Evolutionary conservation across 495 filamentous ascomycete genomes (phyloP).

Genomic region (Chaetomium fimeti): DNA sequence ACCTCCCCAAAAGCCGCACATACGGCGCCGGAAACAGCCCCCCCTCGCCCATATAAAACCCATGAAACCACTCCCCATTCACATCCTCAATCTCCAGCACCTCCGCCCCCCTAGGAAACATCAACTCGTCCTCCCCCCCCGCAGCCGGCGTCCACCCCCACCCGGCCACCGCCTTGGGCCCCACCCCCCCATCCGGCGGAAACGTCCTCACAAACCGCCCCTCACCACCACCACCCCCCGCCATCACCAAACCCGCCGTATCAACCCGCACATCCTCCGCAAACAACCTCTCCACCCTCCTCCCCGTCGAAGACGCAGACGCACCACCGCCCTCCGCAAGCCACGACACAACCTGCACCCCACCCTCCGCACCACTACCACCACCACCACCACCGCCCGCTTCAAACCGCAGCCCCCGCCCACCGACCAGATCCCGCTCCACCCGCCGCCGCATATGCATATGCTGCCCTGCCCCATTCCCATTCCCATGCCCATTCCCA

Average conservation of each 20-base stretch:
- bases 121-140: constrained; percentile 65
- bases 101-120: constrained; percentile 79
- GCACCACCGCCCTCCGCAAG: constrained; percentile 15
- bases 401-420: constrained; percentile 53
- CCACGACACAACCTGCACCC: constrained; percentile 26
- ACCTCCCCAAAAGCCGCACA: constrained; percentile 44
- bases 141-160: constrained; percentile 73
- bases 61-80: constrained; percentile 84
- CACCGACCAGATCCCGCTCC: constrained; percentile 70
- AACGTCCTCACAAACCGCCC: constrained; percentile 39
- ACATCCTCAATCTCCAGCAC: constrained; percentile 76
- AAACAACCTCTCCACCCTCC: constrained; percentile 33
- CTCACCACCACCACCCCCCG: background rate
- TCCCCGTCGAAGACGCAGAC: constrained; percentile 15
- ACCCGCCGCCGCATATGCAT: constrained; percentile 31
- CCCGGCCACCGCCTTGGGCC: constrained; percentile 57
- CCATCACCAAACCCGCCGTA: constrained; percentile 21
- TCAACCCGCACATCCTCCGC: constrained; percentile 37
- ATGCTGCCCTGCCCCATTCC: background rate
- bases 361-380: background rate
- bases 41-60: constrained; percentile 69
- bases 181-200: constrained; percentile 69
- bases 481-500: background rate
- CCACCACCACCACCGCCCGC: too few species aligned
- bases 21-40: constrained; percentile 76